phyloP scores from a whole-genome alignment of 495 filamentous ascomycete genomes.

The Daldinia decipiens region DNA sequence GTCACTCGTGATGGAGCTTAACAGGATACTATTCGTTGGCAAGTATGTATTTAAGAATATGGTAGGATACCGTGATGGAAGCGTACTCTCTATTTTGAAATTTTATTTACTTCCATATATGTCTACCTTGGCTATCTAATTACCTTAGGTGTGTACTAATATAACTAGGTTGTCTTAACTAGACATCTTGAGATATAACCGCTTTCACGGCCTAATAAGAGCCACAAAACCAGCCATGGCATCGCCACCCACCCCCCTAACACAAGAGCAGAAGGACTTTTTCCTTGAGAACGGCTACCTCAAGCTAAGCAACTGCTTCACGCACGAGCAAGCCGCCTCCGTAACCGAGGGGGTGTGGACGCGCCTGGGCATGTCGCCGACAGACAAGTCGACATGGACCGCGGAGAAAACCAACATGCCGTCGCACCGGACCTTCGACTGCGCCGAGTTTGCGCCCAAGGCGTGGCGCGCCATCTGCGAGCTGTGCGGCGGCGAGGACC shows the following conservation, averaged over 20 bases:
- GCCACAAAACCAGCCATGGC: constrained; percentile 30
- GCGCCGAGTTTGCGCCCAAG: constrained; percentile 69
- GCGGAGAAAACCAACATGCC: constrained; percentile 74
- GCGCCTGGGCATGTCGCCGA: constrained; percentile 71
- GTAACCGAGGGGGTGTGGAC: constrained; percentile 72
- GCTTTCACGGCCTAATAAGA: too few relatives aligned
- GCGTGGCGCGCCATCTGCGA: constrained; percentile 77
- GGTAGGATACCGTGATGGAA: neutral
- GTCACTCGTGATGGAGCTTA: constrained; percentile 17
- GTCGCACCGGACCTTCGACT: constrained; percentile 61
- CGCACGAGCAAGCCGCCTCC: constrained; percentile 65
- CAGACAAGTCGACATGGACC: constrained; percentile 75
- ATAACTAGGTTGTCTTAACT: neutral
- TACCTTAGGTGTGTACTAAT: neutral
- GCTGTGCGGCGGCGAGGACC: constrained; percentile 73
- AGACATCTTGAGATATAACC: neutral
- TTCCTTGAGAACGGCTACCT: constrained; percentile 75
- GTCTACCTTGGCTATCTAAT: neutral
- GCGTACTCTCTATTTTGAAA: neutral
- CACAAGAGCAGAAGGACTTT: constrained; percentile 68
- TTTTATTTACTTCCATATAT: neutral
- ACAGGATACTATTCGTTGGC: constrained; percentile 1
- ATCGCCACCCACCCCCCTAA: constrained; percentile 57
- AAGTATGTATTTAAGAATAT: constrained; percentile 10
- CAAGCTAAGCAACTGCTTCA: constrained; percentile 69